Percentiles rank a stretch among this genome's conserved stretches.
Evolutionary conservation across 441 rosid species (phyloP).

Genomic region (Erodium moschatum): DNA sequence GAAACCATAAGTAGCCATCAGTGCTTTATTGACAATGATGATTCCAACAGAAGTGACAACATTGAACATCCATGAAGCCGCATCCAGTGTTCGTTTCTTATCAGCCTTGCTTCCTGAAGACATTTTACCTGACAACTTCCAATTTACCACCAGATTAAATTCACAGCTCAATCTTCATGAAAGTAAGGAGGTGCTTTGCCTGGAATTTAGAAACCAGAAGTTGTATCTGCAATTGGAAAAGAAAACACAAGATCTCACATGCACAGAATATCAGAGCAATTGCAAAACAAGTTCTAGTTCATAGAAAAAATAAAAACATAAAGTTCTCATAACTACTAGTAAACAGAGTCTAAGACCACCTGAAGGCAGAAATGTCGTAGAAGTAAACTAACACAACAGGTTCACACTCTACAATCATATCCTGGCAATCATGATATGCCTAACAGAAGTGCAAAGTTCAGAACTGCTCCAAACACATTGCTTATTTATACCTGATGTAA

Average conservation of each 20-base stretch:
- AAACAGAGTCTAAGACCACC: background rate
- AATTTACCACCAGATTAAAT: slow-evolving; percentile 15
- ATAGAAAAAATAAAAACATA: background rate
- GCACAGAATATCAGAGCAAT: background rate
- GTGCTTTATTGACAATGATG: slow-evolving; percentile 62
- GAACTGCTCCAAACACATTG: background rate
- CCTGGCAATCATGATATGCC: background rate
- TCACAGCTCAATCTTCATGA: slow-evolving; percentile 27
- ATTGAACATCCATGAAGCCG: slow-evolving; percentile 78
- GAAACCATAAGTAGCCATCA: slow-evolving; percentile 72
- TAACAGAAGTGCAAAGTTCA: background rate
- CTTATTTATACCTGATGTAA: background rate
- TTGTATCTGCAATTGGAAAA: slow-evolving; percentile 1
- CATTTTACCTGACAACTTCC: slow-evolving; percentile 28
- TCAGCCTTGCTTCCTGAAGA: slow-evolving; percentile 50
- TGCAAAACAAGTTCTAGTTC: background rate
- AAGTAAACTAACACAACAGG: background rate
- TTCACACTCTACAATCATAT: background rate
- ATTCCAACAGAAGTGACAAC: slow-evolving; percentile 71
- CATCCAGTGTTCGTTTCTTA: slow-evolving; percentile 58
- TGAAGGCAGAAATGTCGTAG: background rate
- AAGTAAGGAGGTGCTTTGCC: background rate
- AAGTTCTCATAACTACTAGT: background rate
- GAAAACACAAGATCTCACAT: background rate
- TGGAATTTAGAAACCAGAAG: background rate